These are phyloP conservation scores for Aechmea fasciata DNA, from an alignment of 176 grass and related monocot genomes.

Conservation along the genomic window DNA sequence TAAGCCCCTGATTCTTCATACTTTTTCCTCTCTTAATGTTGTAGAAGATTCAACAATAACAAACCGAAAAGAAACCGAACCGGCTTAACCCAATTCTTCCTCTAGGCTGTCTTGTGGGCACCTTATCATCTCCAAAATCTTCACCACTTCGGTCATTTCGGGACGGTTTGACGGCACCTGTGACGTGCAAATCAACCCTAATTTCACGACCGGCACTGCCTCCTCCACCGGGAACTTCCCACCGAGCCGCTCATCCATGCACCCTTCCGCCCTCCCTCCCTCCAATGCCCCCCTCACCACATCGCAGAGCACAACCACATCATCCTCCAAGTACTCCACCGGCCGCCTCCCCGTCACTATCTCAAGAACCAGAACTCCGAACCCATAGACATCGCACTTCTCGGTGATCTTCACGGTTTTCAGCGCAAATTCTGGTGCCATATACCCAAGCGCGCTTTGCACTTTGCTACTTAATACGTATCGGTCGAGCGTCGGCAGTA, in stretches of 20 bases:
- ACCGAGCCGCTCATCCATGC: constrained; percentile 48
- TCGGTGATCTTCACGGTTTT: constrained; percentile 87
- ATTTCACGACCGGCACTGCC: constrained; percentile 61
- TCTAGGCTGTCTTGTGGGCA: constrained; percentile 43
- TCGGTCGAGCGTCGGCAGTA: constrained; percentile 78
- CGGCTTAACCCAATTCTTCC: constrained; percentile 53
- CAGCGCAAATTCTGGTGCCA: constrained; percentile 93
- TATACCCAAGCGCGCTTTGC: constrained; percentile 96
- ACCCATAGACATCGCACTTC: constrained; percentile 86
- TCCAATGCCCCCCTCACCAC: constrained; percentile 63
- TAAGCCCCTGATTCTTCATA: neutral
- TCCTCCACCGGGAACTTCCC: constrained; percentile 71
- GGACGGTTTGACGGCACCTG: constrained; percentile 92
- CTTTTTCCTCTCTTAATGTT: constrained; percentile 1
- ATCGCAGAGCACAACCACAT: constrained; percentile 80
- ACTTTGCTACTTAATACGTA: constrained; percentile 93
- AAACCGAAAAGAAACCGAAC: constrained; percentile 19
- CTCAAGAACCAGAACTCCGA: constrained; percentile 67
- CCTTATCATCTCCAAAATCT: constrained; percentile 78
- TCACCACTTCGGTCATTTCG: constrained; percentile 67
- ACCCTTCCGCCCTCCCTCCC: constrained; percentile 59
- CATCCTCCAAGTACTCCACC: constrained; percentile 91
- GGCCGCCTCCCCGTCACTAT: constrained; percentile 61
- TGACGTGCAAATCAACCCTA: constrained; percentile 81
- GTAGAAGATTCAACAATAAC: constrained; percentile 16